Conservation (phyloP, 768 basidiomycete species). For the Tremella fuciformis region DNA sequence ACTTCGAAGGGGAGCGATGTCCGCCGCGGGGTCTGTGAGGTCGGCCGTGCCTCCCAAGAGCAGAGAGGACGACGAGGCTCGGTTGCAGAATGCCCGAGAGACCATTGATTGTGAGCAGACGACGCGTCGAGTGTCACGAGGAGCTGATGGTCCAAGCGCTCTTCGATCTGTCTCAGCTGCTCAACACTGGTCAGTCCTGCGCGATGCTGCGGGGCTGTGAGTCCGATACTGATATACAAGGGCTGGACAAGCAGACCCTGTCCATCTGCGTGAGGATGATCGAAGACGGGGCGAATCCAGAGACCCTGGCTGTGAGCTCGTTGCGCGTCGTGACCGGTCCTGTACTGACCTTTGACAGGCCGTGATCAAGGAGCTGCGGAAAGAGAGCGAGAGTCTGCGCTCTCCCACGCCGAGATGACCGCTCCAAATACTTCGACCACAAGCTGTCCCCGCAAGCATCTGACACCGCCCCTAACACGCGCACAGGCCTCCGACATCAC, state of each 20-base stretch:
- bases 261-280: constrained; percentile 89
- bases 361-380: constrained; percentile 76
- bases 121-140: neutral
- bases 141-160: constrained; percentile 59
- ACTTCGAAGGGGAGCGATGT: neutral
- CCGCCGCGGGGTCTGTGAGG: neutral
- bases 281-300: constrained; percentile 86
- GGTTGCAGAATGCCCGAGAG: constrained; percentile 43
- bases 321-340: neutral
- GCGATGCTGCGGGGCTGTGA: neutral
- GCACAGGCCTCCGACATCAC: constrained; percentile 1
- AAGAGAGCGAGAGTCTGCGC: constrained; percentile 59
- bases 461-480: neutral
- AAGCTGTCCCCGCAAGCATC: neutral
- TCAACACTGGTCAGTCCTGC: constrained; percentile 62
- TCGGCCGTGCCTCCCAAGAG: constrained; percentile 26
- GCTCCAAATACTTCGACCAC: neutral
- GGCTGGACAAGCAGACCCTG: constrained; percentile 84
- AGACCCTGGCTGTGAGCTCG: constrained; percentile 75
- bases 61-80: constrained; percentile 23
- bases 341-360: constrained; percentile 56
- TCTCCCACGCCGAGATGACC: no score
- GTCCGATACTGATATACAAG: constrained; percentile 15
- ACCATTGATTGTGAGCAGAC: constrained; percentile 43
- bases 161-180: constrained; percentile 78